Evolutionary conservation across 306 rosid species (phyloP).

Genomic region (Begonia loranthoides): DNA sequence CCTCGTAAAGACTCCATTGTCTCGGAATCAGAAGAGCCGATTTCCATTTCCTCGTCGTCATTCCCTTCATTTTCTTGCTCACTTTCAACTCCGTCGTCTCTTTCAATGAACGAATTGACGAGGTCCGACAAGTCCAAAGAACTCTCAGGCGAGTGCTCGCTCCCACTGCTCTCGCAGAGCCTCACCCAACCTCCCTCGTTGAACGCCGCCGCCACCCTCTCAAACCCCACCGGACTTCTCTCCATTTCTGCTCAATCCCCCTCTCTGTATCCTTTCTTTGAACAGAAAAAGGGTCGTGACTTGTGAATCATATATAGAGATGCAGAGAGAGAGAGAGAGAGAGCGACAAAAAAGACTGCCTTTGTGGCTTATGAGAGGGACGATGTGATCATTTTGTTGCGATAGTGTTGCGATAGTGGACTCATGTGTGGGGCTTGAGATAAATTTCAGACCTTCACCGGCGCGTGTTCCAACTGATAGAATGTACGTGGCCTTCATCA

Average conservation of each 20-base stretch:
- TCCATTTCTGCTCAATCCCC: not conserved
- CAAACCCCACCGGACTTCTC: conserved; percentile 40
- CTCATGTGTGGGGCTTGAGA: not conserved
- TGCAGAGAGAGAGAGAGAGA: not conserved
- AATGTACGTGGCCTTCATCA: no score
- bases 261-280: not conserved
- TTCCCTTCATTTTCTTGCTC: conserved; percentile 7
- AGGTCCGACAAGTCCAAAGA: conserved; percentile 46
- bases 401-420: not conserved
- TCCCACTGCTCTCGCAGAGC: conserved; percentile 69
- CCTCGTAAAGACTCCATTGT: conserved; percentile 19
- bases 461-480: no score
- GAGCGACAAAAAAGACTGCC: not conserved
- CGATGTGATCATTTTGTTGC: conserved; percentile 7
- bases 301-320: not conserved
- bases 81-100: not conserved
- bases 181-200: conserved; percentile 32
- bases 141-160: conserved; percentile 69
- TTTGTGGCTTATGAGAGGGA: conserved; percentile 7
- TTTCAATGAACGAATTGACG: conserved; percentile 67
- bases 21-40: conserved; percentile 21
- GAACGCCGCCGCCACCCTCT: conserved; percentile 55
- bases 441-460: no score
- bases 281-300: not conserved
- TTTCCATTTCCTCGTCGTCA: conserved; percentile 17